phyloP scores from a whole-genome alignment of 2,329 filamentous ascomycete species.

The Hymenotorrendiella dingleyae region DNA sequence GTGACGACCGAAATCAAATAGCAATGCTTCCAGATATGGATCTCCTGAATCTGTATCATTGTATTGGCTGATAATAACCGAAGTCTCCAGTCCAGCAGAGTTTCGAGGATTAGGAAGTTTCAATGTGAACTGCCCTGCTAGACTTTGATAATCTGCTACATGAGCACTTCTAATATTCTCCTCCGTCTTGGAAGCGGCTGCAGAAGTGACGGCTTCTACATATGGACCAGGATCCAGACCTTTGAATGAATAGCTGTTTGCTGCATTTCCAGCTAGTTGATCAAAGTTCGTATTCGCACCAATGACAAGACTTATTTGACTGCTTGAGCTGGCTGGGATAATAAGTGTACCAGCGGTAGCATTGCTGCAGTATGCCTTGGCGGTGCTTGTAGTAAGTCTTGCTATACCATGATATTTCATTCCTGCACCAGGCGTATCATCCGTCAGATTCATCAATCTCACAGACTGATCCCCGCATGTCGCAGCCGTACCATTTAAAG shows the following conservation, averaged over 20 bases:
- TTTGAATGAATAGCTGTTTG: conserved; percentile 40
- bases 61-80: conserved; percentile 31
- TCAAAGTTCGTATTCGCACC: conserved; percentile 45
- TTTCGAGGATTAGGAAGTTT: conserved; percentile 38
- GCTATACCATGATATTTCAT: conserved; percentile 39
- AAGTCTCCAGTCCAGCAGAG: conserved; percentile 37
- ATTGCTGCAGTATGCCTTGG: conserved; percentile 14
- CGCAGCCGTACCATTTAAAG: conserved; percentile 26
- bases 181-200: conserved; percentile 32
- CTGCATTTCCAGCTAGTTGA: conserved; percentile 40
- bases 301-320: conserved; percentile 39
- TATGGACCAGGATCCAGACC: conserved; percentile 38
- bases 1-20: conserved; percentile 49
- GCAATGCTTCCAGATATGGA: conserved; percentile 45
- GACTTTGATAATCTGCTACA: conserved; percentile 35
- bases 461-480: conserved; percentile 32
- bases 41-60: conserved; percentile 34
- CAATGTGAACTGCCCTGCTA: conserved; percentile 37
- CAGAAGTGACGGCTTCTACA: conserved; percentile 32
- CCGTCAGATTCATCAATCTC: conserved; percentile 34
- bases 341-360: conserved; percentile 25
- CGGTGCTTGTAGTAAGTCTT: conserved; percentile 21
- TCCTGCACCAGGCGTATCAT: conserved; percentile 36
- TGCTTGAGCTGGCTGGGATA: conserved; percentile 24
- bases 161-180: conserved; percentile 32